Percentiles rank a stretch among this genome's conserved stretches.
Evolutionary conservation across 345 rosid genomes (phyloP).

Genomic region (Eucalyptus cloeziana): DNA sequence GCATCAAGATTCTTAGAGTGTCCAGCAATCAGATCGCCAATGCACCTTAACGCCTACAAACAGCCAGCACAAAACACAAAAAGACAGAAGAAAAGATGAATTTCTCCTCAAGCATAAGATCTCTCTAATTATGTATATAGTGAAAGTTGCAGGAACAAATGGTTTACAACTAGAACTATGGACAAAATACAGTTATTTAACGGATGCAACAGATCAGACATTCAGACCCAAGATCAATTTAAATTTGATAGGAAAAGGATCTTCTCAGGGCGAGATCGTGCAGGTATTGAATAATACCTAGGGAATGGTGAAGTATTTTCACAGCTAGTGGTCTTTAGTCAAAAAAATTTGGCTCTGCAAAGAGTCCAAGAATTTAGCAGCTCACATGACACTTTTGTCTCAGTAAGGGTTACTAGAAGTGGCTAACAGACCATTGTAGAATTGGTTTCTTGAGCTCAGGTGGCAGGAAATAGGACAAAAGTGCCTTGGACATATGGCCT

Average conservation of each 20-base stretch:
- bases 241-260: background rate
- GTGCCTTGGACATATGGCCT: background rate
- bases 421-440: background rate
- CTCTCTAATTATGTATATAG: background rate
- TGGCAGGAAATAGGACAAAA: background rate
- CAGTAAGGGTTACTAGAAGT: background rate
- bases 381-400: background rate
- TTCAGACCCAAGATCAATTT: background rate
- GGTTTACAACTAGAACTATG: background rate
- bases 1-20: slow-evolving; percentile 71
- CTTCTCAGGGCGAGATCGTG: background rate
- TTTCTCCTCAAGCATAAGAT: background rate
- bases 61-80: background rate
- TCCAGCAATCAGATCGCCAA: slow-evolving; percentile 68
- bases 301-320: background rate
- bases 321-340: background rate
- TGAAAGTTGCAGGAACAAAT: background rate
- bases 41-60: slow-evolving; percentile 69
- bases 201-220: background rate
- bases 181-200: background rate
- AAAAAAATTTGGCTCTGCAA: background rate
- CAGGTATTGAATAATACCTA: background rate
- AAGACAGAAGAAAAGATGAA: background rate
- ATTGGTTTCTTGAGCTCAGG: background rate
- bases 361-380: background rate